These are phyloP conservation scores for Penicillium sp. DNA, from an alignment of 2,329 filamentous ascomycete species.

Conservation along the genomic window DNA sequence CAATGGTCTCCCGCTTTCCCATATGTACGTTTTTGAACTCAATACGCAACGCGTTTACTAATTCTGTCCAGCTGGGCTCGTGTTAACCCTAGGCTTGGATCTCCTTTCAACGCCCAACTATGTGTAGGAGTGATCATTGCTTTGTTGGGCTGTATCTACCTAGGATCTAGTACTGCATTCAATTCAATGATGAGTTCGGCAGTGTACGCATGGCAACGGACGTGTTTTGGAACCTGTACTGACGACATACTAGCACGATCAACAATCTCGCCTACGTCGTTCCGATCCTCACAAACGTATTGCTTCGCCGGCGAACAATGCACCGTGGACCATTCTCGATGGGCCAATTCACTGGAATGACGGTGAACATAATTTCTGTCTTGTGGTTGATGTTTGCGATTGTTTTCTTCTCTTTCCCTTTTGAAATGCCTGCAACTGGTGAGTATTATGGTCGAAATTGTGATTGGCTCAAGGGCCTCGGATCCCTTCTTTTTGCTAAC, in stretches of 20 bases:
- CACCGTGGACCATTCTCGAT: slow-evolving; percentile 48
- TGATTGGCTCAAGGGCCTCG: background rate
- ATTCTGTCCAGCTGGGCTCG: slow-evolving; percentile 38
- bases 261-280: slow-evolving; percentile 50
- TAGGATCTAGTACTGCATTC: slow-evolving; percentile 68
- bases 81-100: slow-evolving; percentile 46
- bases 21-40: slow-evolving; percentile 14
- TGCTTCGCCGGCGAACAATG: slow-evolving; percentile 47
- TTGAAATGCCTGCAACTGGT: slow-evolving; percentile 36
- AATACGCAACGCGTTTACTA: background rate
- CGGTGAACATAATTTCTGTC: slow-evolving; percentile 48
- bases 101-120: slow-evolving; percentile 58
- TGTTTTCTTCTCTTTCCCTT: slow-evolving; percentile 51
- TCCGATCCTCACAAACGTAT: slow-evolving; percentile 49
- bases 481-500: background rate
- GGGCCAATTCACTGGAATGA: slow-evolving; percentile 40
- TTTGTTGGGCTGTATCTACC: slow-evolving; percentile 63
- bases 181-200: slow-evolving; percentile 48
- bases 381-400: slow-evolving; percentile 52
- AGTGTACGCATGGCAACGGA: slow-evolving; percentile 10
- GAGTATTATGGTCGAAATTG: slow-evolving; percentile 1
- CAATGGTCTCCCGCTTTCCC: slow-evolving; percentile 40
- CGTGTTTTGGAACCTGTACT: background rate
- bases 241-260: slow-evolving; percentile 37
- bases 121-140: slow-evolving; percentile 52